phyloP scores from a whole-genome alignment of 1,284 basidiomycete species.

The Termitomyces sp. region DNA sequence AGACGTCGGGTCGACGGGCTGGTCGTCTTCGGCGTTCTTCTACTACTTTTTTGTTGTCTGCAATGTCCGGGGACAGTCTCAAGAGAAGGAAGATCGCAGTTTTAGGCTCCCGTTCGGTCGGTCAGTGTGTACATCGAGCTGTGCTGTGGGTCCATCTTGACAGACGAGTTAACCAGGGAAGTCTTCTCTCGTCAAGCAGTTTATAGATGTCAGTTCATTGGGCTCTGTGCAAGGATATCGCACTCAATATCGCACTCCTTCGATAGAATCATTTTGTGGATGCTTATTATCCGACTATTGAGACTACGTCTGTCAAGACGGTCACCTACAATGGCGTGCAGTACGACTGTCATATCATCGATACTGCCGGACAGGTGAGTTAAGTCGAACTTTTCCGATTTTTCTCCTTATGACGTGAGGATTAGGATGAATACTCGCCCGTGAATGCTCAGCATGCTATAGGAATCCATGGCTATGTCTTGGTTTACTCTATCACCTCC shows the following conservation, averaged over 20 bases:
- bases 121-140: conserved; percentile 26
- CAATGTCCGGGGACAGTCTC: conserved; percentile 44
- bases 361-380: conserved; percentile 92
- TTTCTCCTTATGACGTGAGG: conserved; percentile 7
- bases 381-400: conserved; percentile 49
- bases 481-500: conserved; percentile 92
- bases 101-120: conserved; percentile 49
- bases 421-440: conserved; percentile 48
- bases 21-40: conserved; percentile 8
- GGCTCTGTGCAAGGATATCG: conserved; percentile 48
- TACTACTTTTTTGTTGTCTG: conserved; percentile 13
- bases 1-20: not conserved
- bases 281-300: conserved; percentile 85
- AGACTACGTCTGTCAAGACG: conserved; percentile 84
- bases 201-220: conserved; percentile 35
- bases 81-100: conserved; percentile 69
- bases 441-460: conserved; percentile 48
- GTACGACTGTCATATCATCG: conserved; percentile 94
- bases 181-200: conserved; percentile 49
- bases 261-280: conserved; percentile 53
- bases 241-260: conserved; percentile 41
- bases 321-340: conserved; percentile 84
- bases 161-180: conserved; percentile 33
- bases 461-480: conserved; percentile 49
- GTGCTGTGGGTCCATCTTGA: not conserved